These are phyloP conservation scores for Yamadazyma sp. DNA, from an alignment of 1,139 yeast genomes.

Conservation along the genomic window DNA sequence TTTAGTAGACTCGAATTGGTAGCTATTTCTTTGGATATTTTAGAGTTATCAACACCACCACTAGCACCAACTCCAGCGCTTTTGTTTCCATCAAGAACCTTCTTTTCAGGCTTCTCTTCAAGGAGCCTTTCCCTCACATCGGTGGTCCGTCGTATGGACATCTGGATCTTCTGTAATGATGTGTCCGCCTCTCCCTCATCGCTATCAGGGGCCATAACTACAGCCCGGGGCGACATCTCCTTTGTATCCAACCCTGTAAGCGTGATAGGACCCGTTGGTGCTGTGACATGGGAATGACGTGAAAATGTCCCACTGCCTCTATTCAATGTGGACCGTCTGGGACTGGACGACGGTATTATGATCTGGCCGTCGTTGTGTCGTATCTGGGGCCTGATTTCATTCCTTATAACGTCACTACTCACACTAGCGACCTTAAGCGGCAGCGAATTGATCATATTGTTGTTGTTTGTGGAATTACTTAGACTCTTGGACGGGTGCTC, in stretches of 20 bases:
- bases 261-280: conserved; percentile 9
- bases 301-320: conserved; percentile 7
- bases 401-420: neutral
- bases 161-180: conserved; percentile 17
- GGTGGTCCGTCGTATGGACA: conserved; percentile 16
- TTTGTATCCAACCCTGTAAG: neutral
- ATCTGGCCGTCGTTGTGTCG: conserved; percentile 5
- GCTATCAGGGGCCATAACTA: no score
- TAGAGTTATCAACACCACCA: neutral
- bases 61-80: neutral
- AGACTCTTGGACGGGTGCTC: neutral
- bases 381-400: conserved; percentile 5
- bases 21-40: neutral
- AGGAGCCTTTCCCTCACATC: conserved; percentile 6
- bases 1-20: conserved; percentile 3
- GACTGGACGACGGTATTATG: conserved; percentile 10
- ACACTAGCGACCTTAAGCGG: conserved; percentile 2
- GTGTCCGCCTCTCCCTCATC: conserved; percentile 9
- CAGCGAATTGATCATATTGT: conserved; percentile 5
- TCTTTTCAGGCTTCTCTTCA: no score
- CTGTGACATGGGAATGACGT: conserved; percentile 9
- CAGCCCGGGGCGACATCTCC: neutral
- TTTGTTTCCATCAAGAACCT: no score
- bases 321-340: conserved; percentile 7
- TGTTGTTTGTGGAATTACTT: neutral